Percentiles rank a stretch among this genome's conserved stretches.
Conservation (phyloP, 108 stramenopile genomes). For the Fistulifera pelliculosa region DNA sequence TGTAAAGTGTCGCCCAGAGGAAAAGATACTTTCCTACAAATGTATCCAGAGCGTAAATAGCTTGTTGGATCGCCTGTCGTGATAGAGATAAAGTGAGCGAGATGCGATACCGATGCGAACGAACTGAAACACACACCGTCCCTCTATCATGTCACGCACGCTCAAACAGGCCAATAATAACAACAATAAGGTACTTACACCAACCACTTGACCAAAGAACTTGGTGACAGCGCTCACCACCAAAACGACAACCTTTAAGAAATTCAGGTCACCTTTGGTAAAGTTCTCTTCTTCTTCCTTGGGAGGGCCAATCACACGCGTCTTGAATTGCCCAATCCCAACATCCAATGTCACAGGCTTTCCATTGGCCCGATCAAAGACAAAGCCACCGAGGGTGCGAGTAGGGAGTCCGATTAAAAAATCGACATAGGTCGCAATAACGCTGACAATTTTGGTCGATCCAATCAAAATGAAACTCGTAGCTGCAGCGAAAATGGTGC, state of each 20-base stretch:
- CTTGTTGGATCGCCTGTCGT: conserved; percentile 37
- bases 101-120: not conserved
- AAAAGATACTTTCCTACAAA: conserved; percentile 86
- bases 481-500: conserved; percentile 84
- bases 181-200: conserved; percentile 22
- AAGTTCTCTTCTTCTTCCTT: conserved; percentile 34
- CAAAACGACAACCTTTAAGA: conserved; percentile 28
- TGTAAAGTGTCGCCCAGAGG: conserved; percentile 74
- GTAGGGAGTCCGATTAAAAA: conserved; percentile 37
- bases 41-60: conserved; percentile 74
- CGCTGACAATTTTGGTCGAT: conserved; percentile 82
- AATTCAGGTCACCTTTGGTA: conserved; percentile 35
- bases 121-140: not conserved
- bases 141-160: too few species aligned
- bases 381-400: conserved; percentile 56
- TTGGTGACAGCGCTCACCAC: conserved; percentile 57
- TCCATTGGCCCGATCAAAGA: conserved; percentile 73
- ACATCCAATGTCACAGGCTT: conserved; percentile 86
- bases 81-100: too few species aligned
- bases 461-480: conserved; percentile 90
- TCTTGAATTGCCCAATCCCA: conserved; percentile 77
- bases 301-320: conserved; percentile 69
- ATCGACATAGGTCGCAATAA: conserved; percentile 81
- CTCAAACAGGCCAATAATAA: not conserved
- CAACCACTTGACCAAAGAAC: conserved; percentile 53